Conservation (phyloP, 1,139 yeast genomes). For the Debaryomycetaceae sp. region DNA sequence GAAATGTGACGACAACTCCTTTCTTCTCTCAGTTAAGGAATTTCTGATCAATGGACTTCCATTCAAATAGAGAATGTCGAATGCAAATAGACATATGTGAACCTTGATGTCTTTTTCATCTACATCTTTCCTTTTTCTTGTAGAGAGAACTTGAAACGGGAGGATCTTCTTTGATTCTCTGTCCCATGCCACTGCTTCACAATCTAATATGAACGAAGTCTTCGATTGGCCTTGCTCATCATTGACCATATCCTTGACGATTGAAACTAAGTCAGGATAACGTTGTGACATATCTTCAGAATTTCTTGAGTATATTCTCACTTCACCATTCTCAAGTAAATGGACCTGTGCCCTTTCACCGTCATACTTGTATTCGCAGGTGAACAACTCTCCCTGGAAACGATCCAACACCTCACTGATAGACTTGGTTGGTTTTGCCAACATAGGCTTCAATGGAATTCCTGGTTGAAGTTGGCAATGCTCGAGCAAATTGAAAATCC, state of each 20-base stretch:
- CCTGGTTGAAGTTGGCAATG: constrained; percentile 84
- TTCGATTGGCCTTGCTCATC: constrained; percentile 29
- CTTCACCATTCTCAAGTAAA: constrained; percentile 59
- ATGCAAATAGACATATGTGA: constrained; percentile 86
- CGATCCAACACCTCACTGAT: constrained; percentile 86
- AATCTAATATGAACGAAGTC: constrained; percentile 69
- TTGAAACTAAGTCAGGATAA: constrained; percentile 83
- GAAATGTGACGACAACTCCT: constrained; percentile 53
- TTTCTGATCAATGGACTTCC: constrained; percentile 68
- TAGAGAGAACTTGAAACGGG: constrained; percentile 90
- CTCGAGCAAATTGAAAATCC: constrained; percentile 61
- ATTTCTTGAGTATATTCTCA: constrained; percentile 84
- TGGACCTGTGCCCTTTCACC: constrained; percentile 98
- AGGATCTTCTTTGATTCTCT: constrained; percentile 65
- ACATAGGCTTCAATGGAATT: constrained; percentile 94
- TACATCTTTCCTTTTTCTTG: constrained; percentile 92
- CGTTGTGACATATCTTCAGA: constrained; percentile 96
- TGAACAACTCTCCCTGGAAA: constrained; percentile 78
- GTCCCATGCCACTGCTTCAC: constrained; percentile 99
- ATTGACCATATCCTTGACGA: constrained; percentile 58
- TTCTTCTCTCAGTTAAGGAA: constrained; percentile 68
- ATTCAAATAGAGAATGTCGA: constrained; percentile 75
- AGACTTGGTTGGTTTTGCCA: constrained; percentile 95
- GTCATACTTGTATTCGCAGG: constrained; percentile 95
- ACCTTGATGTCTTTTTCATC: constrained; percentile 84